Evolutionary conservation across 768 basidiomycete genomes (phyloP).

Genomic region (Suillus clintonianus): DNA sequence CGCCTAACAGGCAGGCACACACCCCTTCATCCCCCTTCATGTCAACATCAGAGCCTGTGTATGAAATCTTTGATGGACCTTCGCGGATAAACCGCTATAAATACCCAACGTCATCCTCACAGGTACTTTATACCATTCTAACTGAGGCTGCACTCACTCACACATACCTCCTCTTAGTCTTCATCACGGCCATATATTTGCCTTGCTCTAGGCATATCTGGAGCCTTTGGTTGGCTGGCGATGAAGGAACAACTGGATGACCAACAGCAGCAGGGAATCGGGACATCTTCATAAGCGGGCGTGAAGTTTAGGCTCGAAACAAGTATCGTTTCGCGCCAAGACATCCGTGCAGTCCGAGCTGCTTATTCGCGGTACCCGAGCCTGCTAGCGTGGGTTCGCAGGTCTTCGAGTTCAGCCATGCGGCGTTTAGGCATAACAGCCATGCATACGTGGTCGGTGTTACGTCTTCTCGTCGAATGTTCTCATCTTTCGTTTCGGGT

Average conservation of each 20-base stretch:
- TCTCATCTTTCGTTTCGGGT: background rate
- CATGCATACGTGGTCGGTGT: too few relatives aligned
- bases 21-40: conserved; percentile 11
- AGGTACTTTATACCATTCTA: conserved; percentile 16
- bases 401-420: background rate
- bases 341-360: background rate
- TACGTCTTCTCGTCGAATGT: background rate
- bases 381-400: background rate
- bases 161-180: background rate
- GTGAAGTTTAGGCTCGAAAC: background rate
- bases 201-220: conserved; percentile 19
- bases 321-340: background rate
- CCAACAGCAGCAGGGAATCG: background rate
- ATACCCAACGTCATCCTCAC: conserved; percentile 10
- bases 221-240: conserved; percentile 24
- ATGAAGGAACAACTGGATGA: conserved; percentile 11
- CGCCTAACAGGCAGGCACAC: conserved; percentile 8
- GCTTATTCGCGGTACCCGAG: too few relatives aligned
- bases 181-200: conserved; percentile 11
- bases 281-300: background rate
- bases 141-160: background rate
- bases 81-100: conserved; percentile 32
- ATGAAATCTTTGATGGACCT: conserved; percentile 49
- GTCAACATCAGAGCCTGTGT: conserved; percentile 33
- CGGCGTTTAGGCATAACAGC: background rate